Evolutionary conservation across 495 filamentous ascomycete genomes (phyloP), one percentile per base, ranked within the genome.

Genomic region (Physcia stellaris): DNA sequence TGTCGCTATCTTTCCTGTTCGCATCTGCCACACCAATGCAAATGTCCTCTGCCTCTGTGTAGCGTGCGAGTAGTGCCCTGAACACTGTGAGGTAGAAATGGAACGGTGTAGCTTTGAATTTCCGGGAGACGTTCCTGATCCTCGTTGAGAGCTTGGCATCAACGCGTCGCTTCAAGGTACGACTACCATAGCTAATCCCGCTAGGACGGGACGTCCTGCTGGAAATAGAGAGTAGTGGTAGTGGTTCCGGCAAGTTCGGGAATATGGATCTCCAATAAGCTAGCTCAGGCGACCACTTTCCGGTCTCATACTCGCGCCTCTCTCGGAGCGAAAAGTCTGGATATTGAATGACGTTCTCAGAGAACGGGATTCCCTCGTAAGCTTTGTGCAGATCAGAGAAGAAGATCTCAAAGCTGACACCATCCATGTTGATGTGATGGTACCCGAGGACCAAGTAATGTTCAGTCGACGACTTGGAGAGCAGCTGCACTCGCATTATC

Each of bases 391-490:
- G 40, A n/a, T 71, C 63, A 0, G 44, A 40, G 17, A 62, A 50
- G 9, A 66, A 44, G 24, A 62, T 38, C 24, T 64, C 47, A 5
- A 61, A 55, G 33, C 62, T 61, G 13, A 62, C 45, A 0, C 63
- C 66, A 39, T 73, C 69, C 50, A 71, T 64, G 27, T 50, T 41
- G 40, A 73, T 70, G 37, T 73, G 69, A 24, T 67, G 62, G 35
- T 54, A 64, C 10, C 41, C 45, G 19, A 63, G 51, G 20, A 15
- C 4, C 12, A 10, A 19, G 13, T 10, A 54, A 40, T 22, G 41
- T n/a, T n/a, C n/a, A 19, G 23, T 49, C 31, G 4, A 42, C n/a
- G 4, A 36, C 21, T 19, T 32, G 0, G 49, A 45, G 6, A 64
- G 44, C 2, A 63, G 41, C 0, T 6, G 50, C 45, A 20, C 26